These are phyloP conservation scores for Zygnema circumcarinatum DNA, from an alignment of 139 green algal genomes.

Conservation along the genomic window DNA sequence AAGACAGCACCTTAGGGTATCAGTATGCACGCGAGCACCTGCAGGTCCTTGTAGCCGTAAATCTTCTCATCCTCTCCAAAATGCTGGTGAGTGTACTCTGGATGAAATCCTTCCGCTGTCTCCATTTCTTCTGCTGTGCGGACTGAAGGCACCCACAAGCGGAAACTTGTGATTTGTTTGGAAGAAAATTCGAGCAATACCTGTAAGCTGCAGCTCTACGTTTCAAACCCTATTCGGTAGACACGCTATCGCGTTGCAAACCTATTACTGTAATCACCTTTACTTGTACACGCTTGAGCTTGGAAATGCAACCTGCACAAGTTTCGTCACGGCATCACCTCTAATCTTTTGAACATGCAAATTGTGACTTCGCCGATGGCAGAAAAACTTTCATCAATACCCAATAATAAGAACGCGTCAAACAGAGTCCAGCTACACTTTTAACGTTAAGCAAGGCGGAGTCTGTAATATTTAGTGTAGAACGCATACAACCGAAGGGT, in stretches of 20 bases:
- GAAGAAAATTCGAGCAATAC: not conserved
- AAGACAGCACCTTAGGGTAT: too few relatives aligned
- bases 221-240: not conserved
- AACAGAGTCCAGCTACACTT: not conserved
- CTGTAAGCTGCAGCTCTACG: too few relatives aligned
- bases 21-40: too few relatives aligned
- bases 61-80: constrained; percentile 31
- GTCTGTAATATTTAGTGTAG: not conserved
- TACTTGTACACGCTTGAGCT: too few relatives aligned
- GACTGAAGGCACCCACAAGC: not conserved
- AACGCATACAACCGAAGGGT: not conserved
- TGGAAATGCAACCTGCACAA: not conserved
- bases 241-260: not conserved
- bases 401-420: not conserved
- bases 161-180: not conserved
- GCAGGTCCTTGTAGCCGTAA: constrained; percentile 47
- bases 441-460: not conserved
- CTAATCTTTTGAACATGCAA: too few relatives aligned
- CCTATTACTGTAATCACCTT: too few relatives aligned
- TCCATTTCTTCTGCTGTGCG: constrained; percentile 22
- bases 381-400: too few relatives aligned
- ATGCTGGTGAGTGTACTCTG: constrained; percentile 39
- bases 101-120: constrained; percentile 20
- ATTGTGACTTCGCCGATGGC: not conserved
- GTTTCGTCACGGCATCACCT: not conserved